Conservation (phyloP, 805 yeast species). For the Saccharomycopsis schoenii region DNA sequence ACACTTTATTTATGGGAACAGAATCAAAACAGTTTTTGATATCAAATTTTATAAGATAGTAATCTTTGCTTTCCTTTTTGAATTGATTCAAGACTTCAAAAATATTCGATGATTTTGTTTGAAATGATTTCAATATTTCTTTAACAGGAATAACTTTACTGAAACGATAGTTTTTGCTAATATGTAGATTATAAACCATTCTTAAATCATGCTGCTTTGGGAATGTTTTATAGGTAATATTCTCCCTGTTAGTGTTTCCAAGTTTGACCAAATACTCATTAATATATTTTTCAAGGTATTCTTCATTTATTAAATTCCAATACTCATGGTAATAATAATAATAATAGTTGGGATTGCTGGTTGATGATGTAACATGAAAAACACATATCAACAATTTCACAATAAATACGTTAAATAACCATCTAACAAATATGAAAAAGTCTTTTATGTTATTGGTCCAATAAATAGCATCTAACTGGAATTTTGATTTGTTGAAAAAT, state of each 20-base stretch:
- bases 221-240: slow-evolving; percentile 25
- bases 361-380: slow-evolving; percentile 60
- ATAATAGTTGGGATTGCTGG: slow-evolving; percentile 29
- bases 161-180: slow-evolving; percentile 22
- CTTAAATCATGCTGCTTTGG: slow-evolving; percentile 58
- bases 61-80: neutral
- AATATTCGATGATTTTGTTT: slow-evolving; percentile 9
- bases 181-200: slow-evolving; percentile 43
- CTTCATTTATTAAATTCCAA: slow-evolving; percentile 41
- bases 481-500: slow-evolving; percentile 23
- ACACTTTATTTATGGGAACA: slow-evolving; percentile 33
- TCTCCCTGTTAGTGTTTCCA: neutral
- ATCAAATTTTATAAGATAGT: slow-evolving; percentile 59
- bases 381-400: slow-evolving; percentile 38
- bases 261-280: slow-evolving; percentile 26
- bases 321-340: slow-evolving; percentile 45
- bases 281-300: slow-evolving; percentile 36
- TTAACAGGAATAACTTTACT: slow-evolving; percentile 6
- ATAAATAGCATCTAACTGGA: slow-evolving; percentile 35
- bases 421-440: slow-evolving; percentile 36
- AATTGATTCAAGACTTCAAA: slow-evolving; percentile 13
- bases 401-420: slow-evolving; percentile 47
- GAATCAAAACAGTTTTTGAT: slow-evolving; percentile 70
- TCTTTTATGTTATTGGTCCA: slow-evolving; percentile 41
- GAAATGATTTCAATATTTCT: slow-evolving; percentile 4